Evolutionary conservation across 768 basidiomycete species (phyloP).

Genomic region (Macrolepiota dolichaula): DNA sequence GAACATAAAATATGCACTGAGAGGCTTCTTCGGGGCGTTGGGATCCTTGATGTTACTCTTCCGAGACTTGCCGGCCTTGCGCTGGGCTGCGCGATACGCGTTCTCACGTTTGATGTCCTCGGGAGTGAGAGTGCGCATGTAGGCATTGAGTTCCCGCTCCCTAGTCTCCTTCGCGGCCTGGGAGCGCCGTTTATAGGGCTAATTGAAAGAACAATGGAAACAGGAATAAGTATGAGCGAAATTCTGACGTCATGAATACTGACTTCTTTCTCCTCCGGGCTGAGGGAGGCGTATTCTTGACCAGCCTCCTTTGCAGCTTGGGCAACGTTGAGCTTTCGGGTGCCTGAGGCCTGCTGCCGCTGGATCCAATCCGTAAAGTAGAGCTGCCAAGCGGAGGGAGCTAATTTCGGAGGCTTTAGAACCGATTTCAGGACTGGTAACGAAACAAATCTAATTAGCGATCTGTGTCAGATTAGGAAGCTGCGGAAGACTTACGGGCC

Average conservation of each 20-base stretch:
- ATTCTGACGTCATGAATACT: conserved; percentile 32
- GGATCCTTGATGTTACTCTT: conserved; percentile 96
- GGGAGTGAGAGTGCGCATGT: conserved; percentile 86
- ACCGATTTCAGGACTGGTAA: conserved; percentile 66
- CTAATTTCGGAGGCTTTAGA: conserved; percentile 84
- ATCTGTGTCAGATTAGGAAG: conserved; percentile 10
- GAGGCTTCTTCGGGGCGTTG: conserved; percentile 94
- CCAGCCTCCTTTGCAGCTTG: conserved; percentile 95
- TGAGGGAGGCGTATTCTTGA: conserved; percentile 79
- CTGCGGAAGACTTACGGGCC: conserved; percentile 37
- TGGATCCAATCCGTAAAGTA: conserved; percentile 97
- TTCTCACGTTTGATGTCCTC: conserved; percentile 96
- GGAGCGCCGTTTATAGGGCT: conserved; percentile 87
- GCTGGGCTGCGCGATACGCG: conserved; percentile 84
- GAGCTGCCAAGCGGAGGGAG: conserved; percentile 93
- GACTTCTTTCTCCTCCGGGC: conserved; percentile 82
- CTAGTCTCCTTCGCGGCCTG: conserved; percentile 81
- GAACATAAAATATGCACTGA: conserved; percentile 95
- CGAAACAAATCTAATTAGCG: conserved; percentile 14
- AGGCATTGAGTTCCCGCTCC: conserved; percentile 77
- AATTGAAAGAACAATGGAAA: conserved; percentile 20
- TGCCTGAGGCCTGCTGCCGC: conserved; percentile 73
- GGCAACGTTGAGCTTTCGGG: conserved; percentile 89
- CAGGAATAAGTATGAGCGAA: conserved; percentile 17
- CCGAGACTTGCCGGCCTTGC: conserved; percentile 88